Conservation (phyloP, 352 stramenopile genomes). For the Albugo laibachii region DNA sequence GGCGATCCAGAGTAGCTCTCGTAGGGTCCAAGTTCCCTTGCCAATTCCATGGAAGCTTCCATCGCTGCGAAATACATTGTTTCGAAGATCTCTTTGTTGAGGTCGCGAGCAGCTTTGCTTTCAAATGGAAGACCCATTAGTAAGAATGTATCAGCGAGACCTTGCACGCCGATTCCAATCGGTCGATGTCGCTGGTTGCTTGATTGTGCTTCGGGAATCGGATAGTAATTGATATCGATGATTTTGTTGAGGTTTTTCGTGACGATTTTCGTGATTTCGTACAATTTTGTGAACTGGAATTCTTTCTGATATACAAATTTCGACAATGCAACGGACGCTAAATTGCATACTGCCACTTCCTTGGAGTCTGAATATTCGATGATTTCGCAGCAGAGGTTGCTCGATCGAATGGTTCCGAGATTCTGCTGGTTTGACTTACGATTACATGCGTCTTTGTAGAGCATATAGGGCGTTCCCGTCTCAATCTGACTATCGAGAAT, state of each 20-base stretch:
- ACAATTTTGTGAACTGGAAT: constrained; percentile 95
- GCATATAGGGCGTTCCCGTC: constrained; percentile 98
- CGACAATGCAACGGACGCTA: constrained; percentile 93
- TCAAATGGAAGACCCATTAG: constrained; percentile 95
- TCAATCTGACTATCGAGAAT: constrained; percentile 98
- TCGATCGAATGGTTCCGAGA: constrained; percentile 98
- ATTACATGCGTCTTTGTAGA: constrained; percentile 99
- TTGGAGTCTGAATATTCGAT: constrained; percentile 96
- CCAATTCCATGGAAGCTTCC: constrained; percentile 91
- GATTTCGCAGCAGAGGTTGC: constrained; percentile 98
- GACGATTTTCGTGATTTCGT: constrained; percentile 90
- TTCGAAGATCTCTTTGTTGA: constrained; percentile 99
- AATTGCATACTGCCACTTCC: constrained; percentile 98
- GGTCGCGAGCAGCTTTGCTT: constrained; percentile 65
- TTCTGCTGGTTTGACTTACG: constrained; percentile 99
- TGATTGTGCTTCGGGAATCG: constrained; percentile 67
- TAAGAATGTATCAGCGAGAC: constrained; percentile 95
- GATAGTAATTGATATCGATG: constrained; percentile 99
- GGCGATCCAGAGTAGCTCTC: constrained; percentile 93
- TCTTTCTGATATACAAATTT: constrained; percentile 82
- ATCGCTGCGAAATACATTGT: constrained; percentile 98
- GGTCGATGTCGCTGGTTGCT: constrained; percentile 97
- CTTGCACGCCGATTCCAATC: constrained; percentile 97
- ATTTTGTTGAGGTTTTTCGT: constrained; percentile 97
- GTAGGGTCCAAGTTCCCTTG: constrained; percentile 87